phyloP scores from a whole-genome alignment of 768 basidiomycete species.

The Tulasnella sp. region DNA sequence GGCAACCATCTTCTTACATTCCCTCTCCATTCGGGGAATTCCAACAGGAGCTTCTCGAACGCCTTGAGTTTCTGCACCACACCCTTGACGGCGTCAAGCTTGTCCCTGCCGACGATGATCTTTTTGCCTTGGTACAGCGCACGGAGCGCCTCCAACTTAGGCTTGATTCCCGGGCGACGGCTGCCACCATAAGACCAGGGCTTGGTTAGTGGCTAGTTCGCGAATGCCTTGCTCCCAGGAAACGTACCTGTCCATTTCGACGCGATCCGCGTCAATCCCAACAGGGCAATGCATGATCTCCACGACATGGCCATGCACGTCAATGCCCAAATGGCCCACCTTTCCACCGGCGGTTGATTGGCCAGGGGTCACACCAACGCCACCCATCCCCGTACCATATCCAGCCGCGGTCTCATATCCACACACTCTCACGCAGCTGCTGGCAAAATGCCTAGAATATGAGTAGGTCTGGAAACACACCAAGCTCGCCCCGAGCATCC shows the following conservation, averaged over 20 bases:
- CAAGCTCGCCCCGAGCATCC: constrained; percentile 94
- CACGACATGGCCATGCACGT: constrained; percentile 77
- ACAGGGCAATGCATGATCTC: constrained; percentile 87
- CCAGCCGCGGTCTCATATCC: constrained; percentile 69
- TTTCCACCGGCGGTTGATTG: not conserved
- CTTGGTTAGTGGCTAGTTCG: no score
- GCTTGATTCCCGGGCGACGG: constrained; percentile 67
- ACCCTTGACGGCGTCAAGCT: constrained; percentile 97
- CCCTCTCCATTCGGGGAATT: constrained; percentile 93
- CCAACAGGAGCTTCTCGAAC: constrained; percentile 85
- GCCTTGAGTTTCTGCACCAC: constrained; percentile 95
- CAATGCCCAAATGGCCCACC: constrained; percentile 39
- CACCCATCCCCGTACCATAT: not conserved
- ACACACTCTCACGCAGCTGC: constrained; percentile 90
- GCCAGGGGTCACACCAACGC: constrained; percentile 9
- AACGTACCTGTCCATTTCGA: constrained; percentile 65
- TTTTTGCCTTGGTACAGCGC: constrained; percentile 91
- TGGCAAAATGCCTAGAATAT: constrained; percentile 89
- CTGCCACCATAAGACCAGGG: constrained; percentile 30
- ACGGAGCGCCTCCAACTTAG: constrained; percentile 79
- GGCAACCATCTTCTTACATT: constrained; percentile 49
- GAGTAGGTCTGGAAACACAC: constrained; percentile 95
- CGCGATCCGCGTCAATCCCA: constrained; percentile 86
- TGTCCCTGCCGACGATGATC: constrained; percentile 95
- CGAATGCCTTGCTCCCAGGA: not conserved